phyloP scores from a whole-genome alignment of 805 yeast species.

The Myxozyma geophila region DNA sequence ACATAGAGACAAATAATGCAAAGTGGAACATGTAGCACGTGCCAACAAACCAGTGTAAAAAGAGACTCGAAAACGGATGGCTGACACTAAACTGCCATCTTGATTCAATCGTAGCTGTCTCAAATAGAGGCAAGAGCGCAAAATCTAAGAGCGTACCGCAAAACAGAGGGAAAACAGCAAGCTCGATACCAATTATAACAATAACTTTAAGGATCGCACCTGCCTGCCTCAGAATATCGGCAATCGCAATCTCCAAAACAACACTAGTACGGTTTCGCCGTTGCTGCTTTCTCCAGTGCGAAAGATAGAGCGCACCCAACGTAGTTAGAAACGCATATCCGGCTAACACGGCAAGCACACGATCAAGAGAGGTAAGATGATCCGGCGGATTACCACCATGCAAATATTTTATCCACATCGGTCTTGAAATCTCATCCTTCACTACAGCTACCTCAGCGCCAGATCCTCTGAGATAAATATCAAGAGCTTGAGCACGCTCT shows the following conservation, averaged over 20 bases:
- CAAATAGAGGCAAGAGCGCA: conserved; percentile 64
- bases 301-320: conserved; percentile 27
- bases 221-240: conserved; percentile 35
- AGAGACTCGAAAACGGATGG: conserved; percentile 39
- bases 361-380: conserved; percentile 23
- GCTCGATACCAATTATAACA: conserved; percentile 73
- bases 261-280: conserved; percentile 8
- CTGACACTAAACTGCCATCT: conserved; percentile 21
- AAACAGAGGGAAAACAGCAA: conserved; percentile 80
- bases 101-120: conserved; percentile 17
- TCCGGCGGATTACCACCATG: conserved; percentile 28
- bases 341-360: conserved; percentile 24
- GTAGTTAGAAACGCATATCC: conserved; percentile 29
- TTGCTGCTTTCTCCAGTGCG: conserved; percentile 11
- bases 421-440: conserved; percentile 8
- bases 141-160: conserved; percentile 81
- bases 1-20: conserved; percentile 85
- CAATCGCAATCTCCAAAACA: conserved; percentile 23
- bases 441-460: neutral
- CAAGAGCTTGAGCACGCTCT: conserved; percentile 7
- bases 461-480: conserved; percentile 7
- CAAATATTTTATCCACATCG: conserved; percentile 21
- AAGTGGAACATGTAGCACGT: conserved; percentile 85
- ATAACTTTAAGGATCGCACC: conserved; percentile 72
- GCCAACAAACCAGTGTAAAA: conserved; percentile 69